These are phyloP conservation scores for Phytopythium helicoides DNA, from an alignment of 352 stramenopile species.

Conservation along the genomic window DNA sequence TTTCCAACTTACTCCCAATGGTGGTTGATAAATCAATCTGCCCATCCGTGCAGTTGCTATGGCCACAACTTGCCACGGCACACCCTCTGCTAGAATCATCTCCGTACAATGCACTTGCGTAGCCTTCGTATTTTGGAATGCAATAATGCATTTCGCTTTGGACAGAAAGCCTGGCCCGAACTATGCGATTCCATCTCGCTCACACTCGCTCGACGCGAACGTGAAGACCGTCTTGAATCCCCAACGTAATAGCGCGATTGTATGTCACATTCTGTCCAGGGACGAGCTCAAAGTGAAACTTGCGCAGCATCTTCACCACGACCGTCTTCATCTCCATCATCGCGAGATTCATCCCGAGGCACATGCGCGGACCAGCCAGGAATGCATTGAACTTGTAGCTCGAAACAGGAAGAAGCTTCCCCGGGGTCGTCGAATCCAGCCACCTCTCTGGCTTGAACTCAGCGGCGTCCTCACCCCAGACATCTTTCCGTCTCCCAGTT, in stretches of 20 bases:
- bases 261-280: conserved; percentile 19
- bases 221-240: conserved; percentile 11
- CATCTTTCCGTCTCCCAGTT: conserved; percentile 31
- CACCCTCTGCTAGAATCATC: too few species aligned
- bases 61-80: too few species aligned
- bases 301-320: conserved; percentile 12
- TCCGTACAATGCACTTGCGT: too few species aligned
- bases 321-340: conserved; percentile 26
- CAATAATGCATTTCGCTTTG: too few species aligned
- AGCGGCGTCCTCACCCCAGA: conserved; percentile 47
- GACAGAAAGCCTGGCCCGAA: too few species aligned
- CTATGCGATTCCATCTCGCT: too few species aligned
- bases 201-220: background rate
- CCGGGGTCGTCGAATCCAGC: conserved; percentile 25
- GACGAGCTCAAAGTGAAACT: conserved; percentile 17
- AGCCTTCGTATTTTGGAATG: too few species aligned
- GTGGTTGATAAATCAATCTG: too few species aligned
- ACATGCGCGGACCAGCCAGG: conserved; percentile 36
- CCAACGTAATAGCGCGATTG: conserved; percentile 20
- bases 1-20: too few species aligned
- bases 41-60: too few species aligned
- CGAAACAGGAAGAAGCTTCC: conserved; percentile 19
- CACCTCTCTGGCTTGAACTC: conserved; percentile 57
- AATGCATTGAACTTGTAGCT: conserved; percentile 51
- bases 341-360: conserved; percentile 37